Conservation (phyloP, 169 alveolate genomes). For the Plasmodium vivax region DNA sequence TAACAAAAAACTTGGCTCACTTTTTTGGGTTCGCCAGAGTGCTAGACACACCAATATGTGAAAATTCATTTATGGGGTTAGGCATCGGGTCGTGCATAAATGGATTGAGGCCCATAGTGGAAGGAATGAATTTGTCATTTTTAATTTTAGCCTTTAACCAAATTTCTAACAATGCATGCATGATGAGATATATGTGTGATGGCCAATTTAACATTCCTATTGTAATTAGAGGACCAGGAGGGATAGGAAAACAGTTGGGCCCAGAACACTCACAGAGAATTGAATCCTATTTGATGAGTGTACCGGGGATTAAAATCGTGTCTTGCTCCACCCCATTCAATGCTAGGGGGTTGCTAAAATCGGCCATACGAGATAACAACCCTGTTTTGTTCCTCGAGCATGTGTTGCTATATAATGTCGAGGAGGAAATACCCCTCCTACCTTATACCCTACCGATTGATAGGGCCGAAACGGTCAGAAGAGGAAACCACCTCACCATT, state of each 20-base stretch:
- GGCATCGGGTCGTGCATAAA: conserved; percentile 86
- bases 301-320: conserved; percentile 92
- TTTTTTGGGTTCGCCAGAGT: conserved; percentile 88
- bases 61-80: conserved; percentile 89
- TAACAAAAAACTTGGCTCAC: conserved; percentile 90
- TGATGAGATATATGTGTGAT: conserved; percentile 89
- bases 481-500: conserved; percentile 90
- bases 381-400: conserved; percentile 93
- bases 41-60: conserved; percentile 95
- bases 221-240: conserved; percentile 95
- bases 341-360: conserved; percentile 90
- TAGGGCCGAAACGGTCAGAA: conserved; percentile 89
- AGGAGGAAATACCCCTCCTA: conserved; percentile 87
- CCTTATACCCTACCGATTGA: conserved; percentile 90
- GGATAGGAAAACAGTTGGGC: conserved; percentile 94
- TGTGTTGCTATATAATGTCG: conserved; percentile 90
- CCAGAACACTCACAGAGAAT: conserved; percentile 94
- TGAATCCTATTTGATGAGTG: conserved; percentile 90
- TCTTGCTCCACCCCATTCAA: conserved; percentile 92
- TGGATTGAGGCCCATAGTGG: conserved; percentile 92
- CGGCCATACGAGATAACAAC: conserved; percentile 91
- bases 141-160: conserved; percentile 93
- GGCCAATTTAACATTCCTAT: conserved; percentile 89
- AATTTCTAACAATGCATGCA: conserved; percentile 92
- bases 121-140: conserved; percentile 94